Conservation (phyloP, 805 yeast genomes). For the Cyberlindnera bimundalis region DNA sequence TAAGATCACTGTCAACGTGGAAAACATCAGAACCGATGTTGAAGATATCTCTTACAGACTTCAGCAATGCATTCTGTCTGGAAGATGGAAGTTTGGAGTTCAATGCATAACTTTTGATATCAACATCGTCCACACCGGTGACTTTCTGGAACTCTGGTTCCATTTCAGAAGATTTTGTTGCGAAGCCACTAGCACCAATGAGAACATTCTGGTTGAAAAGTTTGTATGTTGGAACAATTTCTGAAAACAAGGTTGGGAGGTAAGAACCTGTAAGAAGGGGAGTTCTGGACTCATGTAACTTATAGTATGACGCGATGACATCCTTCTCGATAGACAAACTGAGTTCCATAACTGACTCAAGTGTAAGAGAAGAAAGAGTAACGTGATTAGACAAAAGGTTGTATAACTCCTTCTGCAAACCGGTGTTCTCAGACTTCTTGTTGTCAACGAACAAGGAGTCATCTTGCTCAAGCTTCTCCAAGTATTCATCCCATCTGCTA, state of each 20-base stretch:
- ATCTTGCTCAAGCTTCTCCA: conserved; percentile 45
- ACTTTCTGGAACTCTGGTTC: conserved; percentile 25
- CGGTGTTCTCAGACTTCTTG: conserved; percentile 23
- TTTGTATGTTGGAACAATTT: conserved; percentile 49
- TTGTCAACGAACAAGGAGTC: conserved; percentile 27
- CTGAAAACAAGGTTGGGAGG: conserved; percentile 63
- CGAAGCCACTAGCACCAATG: conserved; percentile 50
- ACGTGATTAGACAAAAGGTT: conserved; percentile 45
- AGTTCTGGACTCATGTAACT: conserved; percentile 45
- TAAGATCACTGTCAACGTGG: conserved; percentile 50
- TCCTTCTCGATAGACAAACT: conserved; percentile 69
- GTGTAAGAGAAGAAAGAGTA: conserved; percentile 39
- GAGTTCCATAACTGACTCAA: conserved; percentile 54
- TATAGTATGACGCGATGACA: conserved; percentile 39
- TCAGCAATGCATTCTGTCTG: conserved; percentile 47
- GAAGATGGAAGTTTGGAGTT: conserved; percentile 28
- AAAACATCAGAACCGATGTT: conserved; percentile 57
- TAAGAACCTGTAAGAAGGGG: conserved; percentile 62
- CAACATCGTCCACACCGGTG: conserved; percentile 47
- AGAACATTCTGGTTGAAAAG: conserved; percentile 51
- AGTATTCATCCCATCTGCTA: conserved; percentile 78
- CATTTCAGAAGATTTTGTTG: conserved; percentile 9
- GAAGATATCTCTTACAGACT: conserved; percentile 58
- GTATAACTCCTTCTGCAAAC: conserved; percentile 39
- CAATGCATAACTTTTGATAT: conserved; percentile 29